Evolutionary conservation across 108 stramenopile genomes (phyloP).

Genomic region (Aurantiochytrium sp.): DNA sequence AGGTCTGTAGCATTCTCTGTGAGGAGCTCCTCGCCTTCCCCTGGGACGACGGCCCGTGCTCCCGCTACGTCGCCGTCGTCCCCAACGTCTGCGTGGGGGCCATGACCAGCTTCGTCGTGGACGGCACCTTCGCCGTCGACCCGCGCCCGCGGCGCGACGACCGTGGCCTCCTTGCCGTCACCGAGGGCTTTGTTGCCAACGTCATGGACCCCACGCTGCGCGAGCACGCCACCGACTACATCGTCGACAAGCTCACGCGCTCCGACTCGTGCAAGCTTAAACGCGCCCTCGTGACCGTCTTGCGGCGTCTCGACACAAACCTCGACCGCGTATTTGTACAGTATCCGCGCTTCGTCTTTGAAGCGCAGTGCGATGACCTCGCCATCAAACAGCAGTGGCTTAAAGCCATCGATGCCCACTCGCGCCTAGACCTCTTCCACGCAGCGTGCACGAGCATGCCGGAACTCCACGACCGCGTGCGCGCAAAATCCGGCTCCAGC

Average conservation of each 20-base stretch:
- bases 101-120: background rate
- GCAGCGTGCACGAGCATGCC: background rate
- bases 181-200: background rate
- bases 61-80: background rate
- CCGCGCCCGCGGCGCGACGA: background rate
- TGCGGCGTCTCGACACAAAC: background rate
- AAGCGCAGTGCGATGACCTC: background rate
- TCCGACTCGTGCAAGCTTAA: background rate
- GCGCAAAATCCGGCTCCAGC: background rate
- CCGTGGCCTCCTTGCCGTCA: background rate
- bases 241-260: background rate
- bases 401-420: background rate
- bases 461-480: background rate
- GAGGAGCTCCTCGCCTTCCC: background rate
- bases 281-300: background rate
- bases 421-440: background rate
- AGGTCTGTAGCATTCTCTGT: background rate
- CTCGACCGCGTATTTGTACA: background rate
- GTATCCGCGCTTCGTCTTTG: background rate
- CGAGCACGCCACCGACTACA: background rate
- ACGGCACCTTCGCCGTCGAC: background rate
- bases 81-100: background rate
- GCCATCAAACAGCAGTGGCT: background rate
- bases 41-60: background rate
- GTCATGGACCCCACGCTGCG: background rate